Percentiles rank a stretch among this genome's conserved stretches.
These are phyloP conservation scores for Fusarium aywerte DNA, from an alignment of 2,329 filamentous ascomycete species.

Conservation along the genomic window DNA sequence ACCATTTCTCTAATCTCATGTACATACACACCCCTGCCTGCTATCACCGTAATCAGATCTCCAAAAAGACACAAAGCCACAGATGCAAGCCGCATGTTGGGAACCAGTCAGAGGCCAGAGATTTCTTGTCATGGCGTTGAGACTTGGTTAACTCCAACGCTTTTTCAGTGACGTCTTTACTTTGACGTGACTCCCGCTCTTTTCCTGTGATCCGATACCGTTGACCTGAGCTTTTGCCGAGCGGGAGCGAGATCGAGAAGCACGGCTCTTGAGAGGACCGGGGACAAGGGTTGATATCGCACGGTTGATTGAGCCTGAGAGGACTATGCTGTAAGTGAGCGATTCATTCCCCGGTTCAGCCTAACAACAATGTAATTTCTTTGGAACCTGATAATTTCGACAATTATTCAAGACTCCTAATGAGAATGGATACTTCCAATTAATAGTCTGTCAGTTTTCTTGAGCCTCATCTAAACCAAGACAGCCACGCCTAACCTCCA, in stretches of 20 bases:
- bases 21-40: constrained; percentile 20
- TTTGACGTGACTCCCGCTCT: background rate
- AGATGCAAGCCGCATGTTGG: constrained; percentile 40
- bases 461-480: background rate
- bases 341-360: background rate
- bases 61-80: constrained; percentile 33
- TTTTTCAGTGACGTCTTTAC: constrained; percentile 26
- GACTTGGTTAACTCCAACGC: constrained; percentile 24
- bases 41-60: constrained; percentile 14
- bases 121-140: constrained; percentile 28
- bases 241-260: constrained; percentile 22
- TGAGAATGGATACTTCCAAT: background rate
- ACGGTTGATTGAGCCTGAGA: background rate
- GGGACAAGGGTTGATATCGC: background rate
- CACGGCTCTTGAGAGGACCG: background rate
- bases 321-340: background rate
- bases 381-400: background rate
- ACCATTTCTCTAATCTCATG: background rate
- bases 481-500: constrained; percentile 3
- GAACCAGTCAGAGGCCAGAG: constrained; percentile 36
- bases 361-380: background rate
- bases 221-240: constrained; percentile 22
- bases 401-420: background rate
- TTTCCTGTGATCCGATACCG: constrained; percentile 27
- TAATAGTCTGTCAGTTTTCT: background rate